Conservation (phyloP, 192 early-diverging fungal species). For the Linnemannia exigua region DNA sequence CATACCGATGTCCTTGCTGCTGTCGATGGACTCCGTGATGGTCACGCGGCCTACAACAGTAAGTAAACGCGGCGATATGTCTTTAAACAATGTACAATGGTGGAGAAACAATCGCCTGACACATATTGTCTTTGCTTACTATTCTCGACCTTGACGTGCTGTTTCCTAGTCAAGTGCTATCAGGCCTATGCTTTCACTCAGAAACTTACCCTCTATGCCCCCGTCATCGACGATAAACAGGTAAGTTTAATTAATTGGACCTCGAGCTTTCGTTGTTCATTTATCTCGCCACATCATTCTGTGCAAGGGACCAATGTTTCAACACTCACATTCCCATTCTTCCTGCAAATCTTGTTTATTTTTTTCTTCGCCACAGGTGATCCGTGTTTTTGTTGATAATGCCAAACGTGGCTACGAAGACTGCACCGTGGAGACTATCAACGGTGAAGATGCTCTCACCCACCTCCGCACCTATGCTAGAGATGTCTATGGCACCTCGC, state of each 20-base stretch:
- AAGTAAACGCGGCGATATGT: no score
- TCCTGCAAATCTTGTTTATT: no score
- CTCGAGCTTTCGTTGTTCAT: not conserved
- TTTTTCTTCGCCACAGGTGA: not conserved
- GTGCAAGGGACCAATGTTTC: no score
- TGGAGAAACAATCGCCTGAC: no score
- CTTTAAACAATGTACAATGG: no score
- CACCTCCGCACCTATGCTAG: conserved; percentile 8
- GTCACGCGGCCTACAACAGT: not conserved
- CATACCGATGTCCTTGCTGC: not conserved
- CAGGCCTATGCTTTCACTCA: not conserved
- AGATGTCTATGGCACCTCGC: not conserved
- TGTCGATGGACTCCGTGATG: not conserved
- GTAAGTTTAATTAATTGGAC: no score
- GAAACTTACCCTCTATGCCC: conserved; percentile 4
- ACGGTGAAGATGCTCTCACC: conserved; percentile 13
- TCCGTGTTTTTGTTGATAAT: conserved; percentile 17
- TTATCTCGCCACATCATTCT: no score
- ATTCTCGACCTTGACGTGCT: no score
- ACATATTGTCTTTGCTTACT: no score
- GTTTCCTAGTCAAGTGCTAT: not conserved
- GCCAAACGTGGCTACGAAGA: conserved; percentile 17
- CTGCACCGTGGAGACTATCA: conserved; percentile 32
- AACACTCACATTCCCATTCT: no score
- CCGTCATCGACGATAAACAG: conserved; percentile 8